A percentile compares a stretch with the other conserved stretches of the same genome.
Evolutionary conservation across 2,329 filamentous ascomycete species (phyloP).

Genomic region (Fusarium sp.): DNA sequence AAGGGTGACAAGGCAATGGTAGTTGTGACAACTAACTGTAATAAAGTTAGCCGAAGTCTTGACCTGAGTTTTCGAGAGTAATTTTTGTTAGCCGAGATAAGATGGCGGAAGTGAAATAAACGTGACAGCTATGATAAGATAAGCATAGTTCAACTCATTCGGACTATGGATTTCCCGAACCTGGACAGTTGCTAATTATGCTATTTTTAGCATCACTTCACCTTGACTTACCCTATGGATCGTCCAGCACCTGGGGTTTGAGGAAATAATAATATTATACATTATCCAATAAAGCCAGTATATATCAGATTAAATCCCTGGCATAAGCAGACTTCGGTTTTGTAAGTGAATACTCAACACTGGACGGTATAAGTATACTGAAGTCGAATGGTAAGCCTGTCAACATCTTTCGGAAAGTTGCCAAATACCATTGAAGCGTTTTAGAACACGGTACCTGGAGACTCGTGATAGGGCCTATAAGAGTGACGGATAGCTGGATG

Average conservation of each 20-base stretch:
- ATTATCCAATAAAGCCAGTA: no score
- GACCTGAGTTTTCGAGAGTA: not conserved
- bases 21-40: no score
- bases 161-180: not conserved
- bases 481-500: not conserved
- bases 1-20: not conserved
- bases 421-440: rapidly evolving
- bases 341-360: no score
- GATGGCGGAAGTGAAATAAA: not conserved
- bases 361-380: rapidly evolving
- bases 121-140: not conserved
- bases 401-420: rapidly evolving
- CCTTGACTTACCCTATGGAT: not conserved
- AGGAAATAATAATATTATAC: not conserved
- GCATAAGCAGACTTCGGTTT: rapidly evolving
- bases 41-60: not conserved
- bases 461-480: not conserved
- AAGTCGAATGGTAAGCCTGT: rapidly evolving
- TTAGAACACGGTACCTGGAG: rapidly evolving
- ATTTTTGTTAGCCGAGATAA: not conserved
- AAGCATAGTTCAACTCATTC: not conserved
- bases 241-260: rapidly evolving
- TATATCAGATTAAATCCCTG: rapidly evolving
- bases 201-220: not conserved
- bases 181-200: rapidly evolving